Percentiles rank a stretch among this genome's conserved stretches.
These are phyloP conservation scores for Aspergillus pseudoterreus DNA, from an alignment of 2,329 filamentous ascomycete genomes.

Conservation along the genomic window DNA sequence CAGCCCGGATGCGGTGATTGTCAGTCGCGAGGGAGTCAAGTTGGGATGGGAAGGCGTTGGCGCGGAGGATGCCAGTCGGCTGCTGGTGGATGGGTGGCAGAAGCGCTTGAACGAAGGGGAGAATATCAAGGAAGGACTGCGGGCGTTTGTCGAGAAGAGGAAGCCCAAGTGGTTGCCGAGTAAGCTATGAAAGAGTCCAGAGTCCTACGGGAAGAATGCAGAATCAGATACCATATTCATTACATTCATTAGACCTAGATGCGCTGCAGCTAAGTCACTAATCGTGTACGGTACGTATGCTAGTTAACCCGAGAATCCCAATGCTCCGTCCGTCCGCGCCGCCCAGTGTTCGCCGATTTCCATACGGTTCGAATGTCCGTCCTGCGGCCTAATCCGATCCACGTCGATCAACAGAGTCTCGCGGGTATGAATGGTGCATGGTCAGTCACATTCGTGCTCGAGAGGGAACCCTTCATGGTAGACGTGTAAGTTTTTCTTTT, in stretches of 20 bases:
- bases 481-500: conserved; percentile 1
- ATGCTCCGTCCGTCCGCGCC: conserved; percentile 24
- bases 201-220: neutral
- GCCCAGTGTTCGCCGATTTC: conserved; percentile 27
- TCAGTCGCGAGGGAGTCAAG: conserved; percentile 67
- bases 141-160: conserved; percentile 73
- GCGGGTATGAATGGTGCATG: neutral
- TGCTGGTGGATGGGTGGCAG: conserved; percentile 58
- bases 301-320: conserved; percentile 15
- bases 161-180: conserved; percentile 58
- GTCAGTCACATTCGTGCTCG: conserved; percentile 24
- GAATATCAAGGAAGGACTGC: conserved; percentile 71
- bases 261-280: conserved; percentile 19
- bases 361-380: conserved; percentile 25
- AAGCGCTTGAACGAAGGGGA: conserved; percentile 60
- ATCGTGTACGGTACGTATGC: conserved; percentile 11
- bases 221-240: conserved; percentile 6
- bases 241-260: conserved; percentile 15
- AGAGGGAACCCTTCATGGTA: conserved; percentile 21
- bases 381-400: conserved; percentile 21
- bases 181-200: conserved; percentile 26
- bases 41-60: conserved; percentile 68
- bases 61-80: conserved; percentile 59
- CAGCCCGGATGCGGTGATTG: conserved; percentile 72
- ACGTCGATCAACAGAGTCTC: conserved; percentile 14